Evolutionary conservation across 495 filamentous ascomycete genomes (phyloP).

Genomic region (Cladorrhinum samala): DNA sequence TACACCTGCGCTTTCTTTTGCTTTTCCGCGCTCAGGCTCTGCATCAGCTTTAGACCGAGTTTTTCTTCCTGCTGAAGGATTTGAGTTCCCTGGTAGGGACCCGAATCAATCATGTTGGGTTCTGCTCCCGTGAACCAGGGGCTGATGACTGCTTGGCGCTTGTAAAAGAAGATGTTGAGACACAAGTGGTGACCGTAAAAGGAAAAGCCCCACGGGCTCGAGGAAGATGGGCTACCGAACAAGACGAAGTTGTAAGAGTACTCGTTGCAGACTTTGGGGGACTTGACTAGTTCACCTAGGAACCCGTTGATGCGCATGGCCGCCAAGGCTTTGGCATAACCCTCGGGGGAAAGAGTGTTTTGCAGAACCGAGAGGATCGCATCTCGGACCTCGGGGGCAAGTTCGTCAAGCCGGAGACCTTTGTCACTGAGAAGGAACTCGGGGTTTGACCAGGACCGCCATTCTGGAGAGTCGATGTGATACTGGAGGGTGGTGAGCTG

Average conservation of each 20-base stretch:
- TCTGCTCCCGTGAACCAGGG: slow-evolving; percentile 76
- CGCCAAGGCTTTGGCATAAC: slow-evolving; percentile 61
- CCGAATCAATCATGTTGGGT: slow-evolving; percentile 64
- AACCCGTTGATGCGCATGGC: slow-evolving; percentile 77
- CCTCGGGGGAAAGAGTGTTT: slow-evolving; percentile 56
- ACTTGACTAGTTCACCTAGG: slow-evolving; percentile 60
- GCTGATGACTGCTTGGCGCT: slow-evolving; percentile 53
- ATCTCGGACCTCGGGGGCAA: slow-evolving; percentile 34
- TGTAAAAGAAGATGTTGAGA: slow-evolving; percentile 58
- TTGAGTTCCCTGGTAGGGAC: slow-evolving; percentile 52
- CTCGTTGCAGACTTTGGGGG: slow-evolving; percentile 60
- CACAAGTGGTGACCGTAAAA: slow-evolving; percentile 77
- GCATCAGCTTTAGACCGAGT: slow-evolving; percentile 61
- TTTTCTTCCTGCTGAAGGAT: slow-evolving; percentile 62
- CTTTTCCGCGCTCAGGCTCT: slow-evolving; percentile 44
- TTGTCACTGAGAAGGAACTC: slow-evolving; percentile 59
- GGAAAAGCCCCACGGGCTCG: slow-evolving; percentile 60
- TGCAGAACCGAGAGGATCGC: slow-evolving; percentile 50
- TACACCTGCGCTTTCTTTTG: slow-evolving; percentile 52
- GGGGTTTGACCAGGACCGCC: slow-evolving; percentile 71
- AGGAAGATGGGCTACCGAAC: slow-evolving; percentile 51
- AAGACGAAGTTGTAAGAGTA: slow-evolving; percentile 66
- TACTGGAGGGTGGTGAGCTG: slow-evolving; percentile 46
- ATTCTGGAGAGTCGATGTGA: slow-evolving; percentile 64
- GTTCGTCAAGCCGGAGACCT: slow-evolving; percentile 61